These are phyloP conservation scores for Castanea sativa DNA, from an alignment of 306 rosid genomes.

Conservation along the genomic window DNA sequence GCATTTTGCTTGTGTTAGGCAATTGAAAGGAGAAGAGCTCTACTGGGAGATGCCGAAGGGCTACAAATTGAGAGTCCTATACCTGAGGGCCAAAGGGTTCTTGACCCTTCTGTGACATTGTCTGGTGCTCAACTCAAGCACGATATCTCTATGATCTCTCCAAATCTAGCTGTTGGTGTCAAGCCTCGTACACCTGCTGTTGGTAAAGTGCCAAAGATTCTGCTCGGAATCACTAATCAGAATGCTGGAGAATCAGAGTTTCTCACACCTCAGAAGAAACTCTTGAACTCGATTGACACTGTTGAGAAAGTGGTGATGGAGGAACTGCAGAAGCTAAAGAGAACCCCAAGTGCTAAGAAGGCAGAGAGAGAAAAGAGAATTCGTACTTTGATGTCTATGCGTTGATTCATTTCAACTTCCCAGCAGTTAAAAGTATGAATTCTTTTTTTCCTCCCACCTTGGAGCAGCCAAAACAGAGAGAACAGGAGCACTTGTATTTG, in stretches of 20 bases:
- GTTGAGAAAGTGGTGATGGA: conserved; percentile 72
- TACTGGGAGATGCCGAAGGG: no score
- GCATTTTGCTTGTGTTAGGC: neutral
- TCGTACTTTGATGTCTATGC: conserved; percentile 80
- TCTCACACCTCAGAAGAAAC: conserved; percentile 78
- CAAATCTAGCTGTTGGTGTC: neutral
- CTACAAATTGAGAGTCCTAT: conserved; percentile 16
- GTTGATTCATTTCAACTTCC: conserved; percentile 36
- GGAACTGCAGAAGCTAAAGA: conserved; percentile 58
- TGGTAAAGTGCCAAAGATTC: conserved; percentile 43
- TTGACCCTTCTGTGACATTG: conserved; percentile 3
- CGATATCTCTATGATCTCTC: conserved; percentile 26
- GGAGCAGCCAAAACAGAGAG: neutral
- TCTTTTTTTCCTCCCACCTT: no score
- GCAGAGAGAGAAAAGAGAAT: conserved; percentile 71
- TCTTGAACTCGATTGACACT: conserved; percentile 56
- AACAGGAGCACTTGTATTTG: neutral
- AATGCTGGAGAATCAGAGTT: conserved; percentile 32
- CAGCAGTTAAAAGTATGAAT: neutral
- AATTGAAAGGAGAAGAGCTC: no score
- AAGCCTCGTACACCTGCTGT: conserved; percentile 20
- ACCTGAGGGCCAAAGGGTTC: conserved; percentile 20
- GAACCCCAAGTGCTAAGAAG: conserved; percentile 67
- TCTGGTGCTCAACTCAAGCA: neutral
- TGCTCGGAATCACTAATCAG: conserved; percentile 38